phyloP scores from a whole-genome alignment of 768 basidiomycete species.

The Rhizopogon salebrosus region DNA sequence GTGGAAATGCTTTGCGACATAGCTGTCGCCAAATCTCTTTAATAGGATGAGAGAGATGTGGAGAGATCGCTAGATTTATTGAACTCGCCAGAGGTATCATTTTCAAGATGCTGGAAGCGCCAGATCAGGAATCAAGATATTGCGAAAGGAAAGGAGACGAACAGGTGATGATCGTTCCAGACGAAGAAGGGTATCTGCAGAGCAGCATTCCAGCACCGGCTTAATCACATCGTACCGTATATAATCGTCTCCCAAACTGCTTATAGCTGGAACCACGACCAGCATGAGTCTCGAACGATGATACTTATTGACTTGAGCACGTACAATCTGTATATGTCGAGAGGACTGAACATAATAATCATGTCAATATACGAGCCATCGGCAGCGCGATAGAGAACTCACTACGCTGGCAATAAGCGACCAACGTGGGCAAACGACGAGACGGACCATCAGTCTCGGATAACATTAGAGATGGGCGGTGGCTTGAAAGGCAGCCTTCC shows the following conservation, averaged over 20 bases:
- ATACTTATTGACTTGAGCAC: constrained; percentile 13
- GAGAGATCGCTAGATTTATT: background rate
- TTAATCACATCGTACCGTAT: constrained; percentile 60
- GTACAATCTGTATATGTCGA: constrained; percentile 56
- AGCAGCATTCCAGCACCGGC: constrained; percentile 72
- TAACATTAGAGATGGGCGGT: constrained; percentile 22
- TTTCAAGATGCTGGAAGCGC: constrained; percentile 41
- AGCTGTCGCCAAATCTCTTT: constrained; percentile 64
- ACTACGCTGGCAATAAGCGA: constrained; percentile 73
- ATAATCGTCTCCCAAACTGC: constrained; percentile 49
- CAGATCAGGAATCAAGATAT: constrained; percentile 10
- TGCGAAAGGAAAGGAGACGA: constrained; percentile 22
- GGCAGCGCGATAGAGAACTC: constrained; percentile 18
- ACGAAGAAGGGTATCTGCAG: constrained; percentile 60
- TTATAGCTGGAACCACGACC: constrained; percentile 42
- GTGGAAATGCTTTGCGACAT: constrained; percentile 57
- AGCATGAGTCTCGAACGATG: background rate
- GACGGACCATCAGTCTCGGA: constrained; percentile 27
- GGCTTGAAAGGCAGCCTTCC: constrained; percentile 3
- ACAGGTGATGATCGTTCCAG: constrained; percentile 72
- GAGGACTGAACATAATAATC: constrained; percentile 40
- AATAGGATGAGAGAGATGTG: constrained; percentile 2
- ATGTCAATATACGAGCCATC: constrained; percentile 2
- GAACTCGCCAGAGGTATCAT: constrained; percentile 49
- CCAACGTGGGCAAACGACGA: constrained; percentile 56